phyloP scores from a whole-genome alignment of 352 stramenopile species.

The Pythium phragmiticola region DNA sequence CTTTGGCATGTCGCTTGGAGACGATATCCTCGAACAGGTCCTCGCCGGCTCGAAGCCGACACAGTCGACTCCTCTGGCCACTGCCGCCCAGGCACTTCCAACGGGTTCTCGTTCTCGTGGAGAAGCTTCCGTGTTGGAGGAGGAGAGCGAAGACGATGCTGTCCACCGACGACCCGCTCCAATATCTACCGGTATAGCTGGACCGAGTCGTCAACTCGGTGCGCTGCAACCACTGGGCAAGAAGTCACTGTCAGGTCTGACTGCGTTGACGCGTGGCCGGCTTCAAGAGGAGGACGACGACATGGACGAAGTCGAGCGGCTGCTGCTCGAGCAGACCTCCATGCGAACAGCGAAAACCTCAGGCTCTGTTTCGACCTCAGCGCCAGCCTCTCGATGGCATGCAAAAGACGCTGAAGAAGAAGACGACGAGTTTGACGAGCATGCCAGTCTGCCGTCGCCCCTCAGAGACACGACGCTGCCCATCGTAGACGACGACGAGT shows the following conservation, averaged over 20 bases:
- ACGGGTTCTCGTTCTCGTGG: not conserved
- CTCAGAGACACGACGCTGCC: constrained; percentile 10
- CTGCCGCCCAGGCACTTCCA: not conserved
- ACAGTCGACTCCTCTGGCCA: not conserved
- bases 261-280: not conserved
- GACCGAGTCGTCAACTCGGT: constrained; percentile 3
- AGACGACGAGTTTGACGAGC: constrained; percentile 24
- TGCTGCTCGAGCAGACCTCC: constrained; percentile 24
- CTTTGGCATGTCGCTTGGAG: constrained; percentile 21
- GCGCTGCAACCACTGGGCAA: constrained; percentile 20
- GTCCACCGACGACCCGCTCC: not conserved
- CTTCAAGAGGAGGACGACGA: constrained; percentile 24
- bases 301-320: constrained; percentile 30
- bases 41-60: constrained; percentile 1
- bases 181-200: not conserved
- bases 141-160: constrained; percentile 5
- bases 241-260: constrained; percentile 15
- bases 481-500: constrained; percentile 23
- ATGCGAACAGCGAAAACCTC: not conserved
- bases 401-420: constrained; percentile 15
- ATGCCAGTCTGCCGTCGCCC: constrained; percentile 1
- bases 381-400: not conserved
- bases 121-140: constrained; percentile 9
- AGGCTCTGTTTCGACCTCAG: not conserved
- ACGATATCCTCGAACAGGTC: constrained; percentile 17